phyloP scores from a whole-genome alignment of 768 basidiomycete species.

The Termitomyces eurrhizus region DNA sequence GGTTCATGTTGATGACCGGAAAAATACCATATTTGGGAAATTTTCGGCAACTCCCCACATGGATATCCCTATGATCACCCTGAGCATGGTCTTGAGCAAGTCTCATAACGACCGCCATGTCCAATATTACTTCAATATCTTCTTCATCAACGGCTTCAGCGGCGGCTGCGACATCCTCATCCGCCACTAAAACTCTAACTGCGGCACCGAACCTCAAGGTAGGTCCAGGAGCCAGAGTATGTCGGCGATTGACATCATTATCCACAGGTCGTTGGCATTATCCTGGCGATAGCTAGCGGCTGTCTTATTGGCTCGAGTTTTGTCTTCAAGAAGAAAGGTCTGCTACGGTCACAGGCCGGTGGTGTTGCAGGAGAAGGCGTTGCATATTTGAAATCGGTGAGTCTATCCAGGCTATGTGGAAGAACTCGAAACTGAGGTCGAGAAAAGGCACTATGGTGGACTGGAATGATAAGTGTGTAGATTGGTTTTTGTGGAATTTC shows the following conservation, averaged over 20 bases:
- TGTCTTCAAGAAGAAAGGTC: constrained; percentile 97
- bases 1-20: constrained; percentile 1
- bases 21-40: neutral
- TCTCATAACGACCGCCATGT: constrained; percentile 22
- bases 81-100: neutral
- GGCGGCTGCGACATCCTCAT: constrained; percentile 38
- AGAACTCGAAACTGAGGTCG: constrained; percentile 11
- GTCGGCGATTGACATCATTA: constrained; percentile 10
- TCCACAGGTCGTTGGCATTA: constrained; percentile 67
- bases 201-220: constrained; percentile 52
- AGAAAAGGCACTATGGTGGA: constrained; percentile 85
- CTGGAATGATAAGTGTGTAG: constrained; percentile 78
- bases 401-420: constrained; percentile 23
- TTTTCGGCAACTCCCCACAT: neutral
- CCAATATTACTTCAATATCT: constrained; percentile 24
- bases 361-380: constrained; percentile 81
- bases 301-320: constrained; percentile 89
- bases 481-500: neutral
- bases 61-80: neutral
- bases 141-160: constrained; percentile 30
- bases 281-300: constrained; percentile 75
- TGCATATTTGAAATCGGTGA: constrained; percentile 89
- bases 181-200: constrained; percentile 31
- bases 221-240: neutral
- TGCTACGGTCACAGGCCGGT: constrained; percentile 78